Conservation (phyloP, 371 early-diverging fungal genomes). For the Saksenaea oblongispora region DNA sequence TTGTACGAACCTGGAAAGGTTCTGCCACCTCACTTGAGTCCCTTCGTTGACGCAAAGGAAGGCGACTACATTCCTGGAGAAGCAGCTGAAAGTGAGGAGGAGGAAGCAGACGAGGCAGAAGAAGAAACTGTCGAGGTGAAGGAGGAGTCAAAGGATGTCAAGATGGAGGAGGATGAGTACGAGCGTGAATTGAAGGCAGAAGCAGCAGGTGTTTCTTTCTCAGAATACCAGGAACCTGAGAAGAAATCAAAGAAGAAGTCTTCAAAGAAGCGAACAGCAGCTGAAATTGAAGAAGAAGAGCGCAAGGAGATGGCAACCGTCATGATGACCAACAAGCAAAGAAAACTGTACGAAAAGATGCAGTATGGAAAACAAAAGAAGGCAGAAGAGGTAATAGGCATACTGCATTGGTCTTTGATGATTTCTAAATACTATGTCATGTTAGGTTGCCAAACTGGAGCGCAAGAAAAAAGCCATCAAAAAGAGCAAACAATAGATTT, state of each 20-base stretch:
- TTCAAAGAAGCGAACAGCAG: conserved; percentile 60
- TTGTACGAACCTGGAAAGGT: conserved; percentile 82
- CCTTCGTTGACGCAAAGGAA: conserved; percentile 85
- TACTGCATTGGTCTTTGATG: too few species aligned
- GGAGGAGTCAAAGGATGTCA: conserved; percentile 34
- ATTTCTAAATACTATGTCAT: background rate
- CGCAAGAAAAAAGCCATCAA: conserved; percentile 46
- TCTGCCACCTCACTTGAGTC: conserved; percentile 93
- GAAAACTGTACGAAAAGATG: conserved; percentile 82
- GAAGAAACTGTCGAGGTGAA: conserved; percentile 25
- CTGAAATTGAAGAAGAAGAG: conserved; percentile 81
- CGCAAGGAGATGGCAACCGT: conserved; percentile 83
- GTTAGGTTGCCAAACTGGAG: conserved; percentile 36
- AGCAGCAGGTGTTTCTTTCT: conserved; percentile 72
- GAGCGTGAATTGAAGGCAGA: conserved; percentile 76
- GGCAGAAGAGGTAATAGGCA: conserved; percentile 48
- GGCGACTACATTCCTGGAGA: conserved; percentile 86
- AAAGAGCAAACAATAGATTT: conserved; percentile 22
- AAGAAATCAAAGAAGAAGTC: conserved; percentile 47
- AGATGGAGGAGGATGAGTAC: conserved; percentile 49
- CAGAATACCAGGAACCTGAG: conserved; percentile 63
- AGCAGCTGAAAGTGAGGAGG: conserved; percentile 52
- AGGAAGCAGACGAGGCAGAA: conserved; percentile 40
- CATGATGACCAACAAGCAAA: conserved; percentile 94
- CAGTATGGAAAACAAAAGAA: conserved; percentile 69